Conservation (phyloP, 2,329 filamentous ascomycete species). For the Phyllosticta citrichinensis region DNA sequence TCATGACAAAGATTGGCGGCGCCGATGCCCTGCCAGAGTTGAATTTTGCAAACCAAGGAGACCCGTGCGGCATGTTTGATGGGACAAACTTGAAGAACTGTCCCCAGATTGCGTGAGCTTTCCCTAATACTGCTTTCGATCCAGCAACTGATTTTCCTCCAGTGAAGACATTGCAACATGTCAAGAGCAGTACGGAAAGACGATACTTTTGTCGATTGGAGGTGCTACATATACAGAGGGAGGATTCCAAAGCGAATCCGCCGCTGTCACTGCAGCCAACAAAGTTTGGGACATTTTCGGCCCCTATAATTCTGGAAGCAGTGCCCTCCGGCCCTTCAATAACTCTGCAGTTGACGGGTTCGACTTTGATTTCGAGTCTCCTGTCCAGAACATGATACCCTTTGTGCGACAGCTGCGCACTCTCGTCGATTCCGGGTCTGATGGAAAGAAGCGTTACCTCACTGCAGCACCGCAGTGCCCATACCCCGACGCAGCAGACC, state of each 20-base stretch:
- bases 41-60: slow-evolving; percentile 57
- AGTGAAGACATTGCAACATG: slow-evolving; percentile 46
- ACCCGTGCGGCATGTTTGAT: slow-evolving; percentile 49
- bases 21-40: slow-evolving; percentile 40
- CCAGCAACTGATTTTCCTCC: not conserved
- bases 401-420: slow-evolving; percentile 51
- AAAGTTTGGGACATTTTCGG: slow-evolving; percentile 64
- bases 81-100: slow-evolving; percentile 52
- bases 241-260: slow-evolving; percentile 40
- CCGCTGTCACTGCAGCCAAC: slow-evolving; percentile 40
- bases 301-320: slow-evolving; percentile 35
- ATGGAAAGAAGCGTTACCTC: slow-evolving; percentile 45
- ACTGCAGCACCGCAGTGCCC: slow-evolving; percentile 59
- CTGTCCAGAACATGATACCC: slow-evolving; percentile 47
- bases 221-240: slow-evolving; percentile 61
- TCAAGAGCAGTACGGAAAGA: slow-evolving; percentile 54
- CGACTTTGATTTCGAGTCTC: slow-evolving; percentile 64
- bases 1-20: slow-evolving; percentile 48
- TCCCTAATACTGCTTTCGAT: not conserved
- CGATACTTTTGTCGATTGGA: slow-evolving; percentile 61
- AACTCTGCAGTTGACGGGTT: slow-evolving; percentile 60
- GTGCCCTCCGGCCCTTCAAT: slow-evolving; percentile 55
- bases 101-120: slow-evolving; percentile 51
- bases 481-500: slow-evolving; percentile 52
- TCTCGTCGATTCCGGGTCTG: slow-evolving; percentile 40